Percentiles rank a stretch among this genome's conserved stretches.
phyloP scores from a whole-genome alignment of 192 early-diverging fungal species.

The Funneliformis geosporum region DNA sequence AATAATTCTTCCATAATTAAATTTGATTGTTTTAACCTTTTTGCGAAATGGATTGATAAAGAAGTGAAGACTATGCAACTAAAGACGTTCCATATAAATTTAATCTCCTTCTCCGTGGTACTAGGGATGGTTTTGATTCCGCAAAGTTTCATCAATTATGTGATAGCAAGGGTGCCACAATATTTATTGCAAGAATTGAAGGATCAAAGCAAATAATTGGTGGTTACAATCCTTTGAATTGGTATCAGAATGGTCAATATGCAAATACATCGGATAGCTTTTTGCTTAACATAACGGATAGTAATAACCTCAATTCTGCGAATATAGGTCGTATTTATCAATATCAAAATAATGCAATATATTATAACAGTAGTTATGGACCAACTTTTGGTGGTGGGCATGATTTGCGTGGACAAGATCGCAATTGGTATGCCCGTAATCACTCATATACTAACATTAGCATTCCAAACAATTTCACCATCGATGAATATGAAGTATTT shows the following conservation, averaged over 20 bases:
- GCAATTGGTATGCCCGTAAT: not conserved
- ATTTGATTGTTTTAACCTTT: not conserved
- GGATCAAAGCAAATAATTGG: not conserved
- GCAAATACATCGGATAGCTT: not conserved
- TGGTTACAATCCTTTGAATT: not conserved
- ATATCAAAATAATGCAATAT: not conserved
- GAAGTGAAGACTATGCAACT: not conserved
- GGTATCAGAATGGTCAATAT: too few species aligned
- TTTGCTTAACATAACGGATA: not conserved
- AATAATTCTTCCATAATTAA: not conserved
- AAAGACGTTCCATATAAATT: not conserved
- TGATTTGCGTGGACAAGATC: not conserved
- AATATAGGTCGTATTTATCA: not conserved
- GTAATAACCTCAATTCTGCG: not conserved
- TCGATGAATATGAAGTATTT: not conserved
- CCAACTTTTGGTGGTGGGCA: not conserved
- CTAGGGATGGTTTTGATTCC: not conserved
- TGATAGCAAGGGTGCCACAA: not conserved
- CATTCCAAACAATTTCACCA: not conserved
- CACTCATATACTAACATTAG: not conserved
- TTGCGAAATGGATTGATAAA: not conserved
- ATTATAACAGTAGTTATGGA: not conserved
- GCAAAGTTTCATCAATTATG: not conserved
- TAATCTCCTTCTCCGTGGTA: not conserved
- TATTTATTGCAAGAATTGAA: not conserved